A percentile compares a stretch with the other conserved stretches of the same genome.
These are phyloP conservation scores for Aureobasidium sp. DNA, from an alignment of 2,329 filamentous ascomycete genomes.

Conservation along the genomic window DNA sequence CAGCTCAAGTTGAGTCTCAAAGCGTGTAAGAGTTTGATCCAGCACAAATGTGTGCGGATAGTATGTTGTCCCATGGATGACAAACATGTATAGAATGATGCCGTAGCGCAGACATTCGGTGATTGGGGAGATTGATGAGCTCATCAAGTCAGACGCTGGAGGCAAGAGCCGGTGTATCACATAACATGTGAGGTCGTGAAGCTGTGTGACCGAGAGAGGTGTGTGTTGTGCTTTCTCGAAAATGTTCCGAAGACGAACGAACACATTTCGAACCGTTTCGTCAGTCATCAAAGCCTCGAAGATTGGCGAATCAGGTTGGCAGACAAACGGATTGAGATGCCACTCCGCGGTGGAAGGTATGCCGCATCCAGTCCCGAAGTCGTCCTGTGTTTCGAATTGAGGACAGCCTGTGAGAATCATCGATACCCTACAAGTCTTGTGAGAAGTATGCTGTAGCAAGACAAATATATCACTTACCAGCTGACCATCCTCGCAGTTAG, in stretches of 20 bases:
- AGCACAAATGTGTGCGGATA: not conserved
- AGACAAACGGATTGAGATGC: not conserved
- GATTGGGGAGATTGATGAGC: not conserved
- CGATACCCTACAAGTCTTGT: not conserved
- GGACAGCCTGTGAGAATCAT: not conserved
- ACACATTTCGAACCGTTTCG: not conserved
- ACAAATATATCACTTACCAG: not conserved
- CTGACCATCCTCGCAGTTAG: slow-evolving; percentile 6
- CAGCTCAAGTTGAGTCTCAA: not conserved
- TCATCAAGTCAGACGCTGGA: not conserved
- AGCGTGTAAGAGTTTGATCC: not conserved
- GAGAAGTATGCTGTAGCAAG: not conserved
- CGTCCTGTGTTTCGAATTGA: slow-evolving; percentile 4
- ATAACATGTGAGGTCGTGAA: slow-evolving; percentile 9
- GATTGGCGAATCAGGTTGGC: too few species aligned
- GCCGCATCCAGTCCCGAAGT: not conserved
- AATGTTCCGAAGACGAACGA: not conserved
- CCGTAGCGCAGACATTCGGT: not conserved
- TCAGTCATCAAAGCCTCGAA: not conserved
- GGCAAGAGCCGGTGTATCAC: slow-evolving; percentile 4
- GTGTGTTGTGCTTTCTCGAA: not conserved
- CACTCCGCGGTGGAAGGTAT: not conserved
- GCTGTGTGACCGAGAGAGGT: not conserved
- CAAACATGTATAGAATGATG: not conserved
- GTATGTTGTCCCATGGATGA: slow-evolving; percentile 5